These are phyloP conservation scores for Boletus subluridellus DNA, from an alignment of 1,284 basidiomycete genomes.

Conservation along the genomic window DNA sequence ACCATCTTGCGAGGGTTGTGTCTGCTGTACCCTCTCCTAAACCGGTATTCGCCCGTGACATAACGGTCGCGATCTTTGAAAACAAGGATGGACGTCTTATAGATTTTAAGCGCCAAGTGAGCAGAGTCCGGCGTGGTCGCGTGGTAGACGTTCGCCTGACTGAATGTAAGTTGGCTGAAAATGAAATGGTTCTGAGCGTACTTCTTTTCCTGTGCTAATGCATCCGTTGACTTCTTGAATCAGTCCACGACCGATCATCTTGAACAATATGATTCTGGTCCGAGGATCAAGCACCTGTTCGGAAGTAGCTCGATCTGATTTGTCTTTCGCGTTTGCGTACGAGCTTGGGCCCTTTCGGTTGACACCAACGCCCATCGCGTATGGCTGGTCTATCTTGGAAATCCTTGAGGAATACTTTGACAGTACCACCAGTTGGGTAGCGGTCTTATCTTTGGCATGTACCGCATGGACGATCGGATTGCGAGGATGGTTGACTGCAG, in stretches of 20 bases:
- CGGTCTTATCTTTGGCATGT: constrained; percentile 45
- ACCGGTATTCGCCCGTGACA: constrained; percentile 89
- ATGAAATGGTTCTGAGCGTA: constrained; percentile 33
- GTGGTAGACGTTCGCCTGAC: constrained; percentile 90
- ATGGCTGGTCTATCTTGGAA: constrained; percentile 69
- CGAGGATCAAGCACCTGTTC: constrained; percentile 93
- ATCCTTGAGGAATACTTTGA: constrained; percentile 69
- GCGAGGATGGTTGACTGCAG: too few relatives aligned
- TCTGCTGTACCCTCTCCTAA: constrained; percentile 88
- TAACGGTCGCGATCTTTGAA: constrained; percentile 98
- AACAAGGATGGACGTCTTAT: constrained; percentile 95
- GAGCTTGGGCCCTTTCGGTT: constrained; percentile 89
- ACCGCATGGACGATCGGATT: too few relatives aligned
- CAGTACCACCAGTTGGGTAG: constrained; percentile 65
- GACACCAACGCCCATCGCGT: constrained; percentile 74
- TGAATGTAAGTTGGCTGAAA: constrained; percentile 5
- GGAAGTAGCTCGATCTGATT: constrained; percentile 88
- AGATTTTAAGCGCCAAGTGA: constrained; percentile 92
- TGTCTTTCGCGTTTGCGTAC: constrained; percentile 85
- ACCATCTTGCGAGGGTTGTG: constrained; percentile 99
- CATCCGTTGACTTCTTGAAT: constrained; percentile 90
- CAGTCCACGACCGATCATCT: constrained; percentile 87
- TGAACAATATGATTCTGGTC: constrained; percentile 86
- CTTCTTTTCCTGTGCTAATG: constrained; percentile 94
- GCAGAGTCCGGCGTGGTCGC: constrained; percentile 61